phyloP scores from a whole-genome alignment of 768 basidiomycete species.

The Pleurotus salmoneostramineus region DNA sequence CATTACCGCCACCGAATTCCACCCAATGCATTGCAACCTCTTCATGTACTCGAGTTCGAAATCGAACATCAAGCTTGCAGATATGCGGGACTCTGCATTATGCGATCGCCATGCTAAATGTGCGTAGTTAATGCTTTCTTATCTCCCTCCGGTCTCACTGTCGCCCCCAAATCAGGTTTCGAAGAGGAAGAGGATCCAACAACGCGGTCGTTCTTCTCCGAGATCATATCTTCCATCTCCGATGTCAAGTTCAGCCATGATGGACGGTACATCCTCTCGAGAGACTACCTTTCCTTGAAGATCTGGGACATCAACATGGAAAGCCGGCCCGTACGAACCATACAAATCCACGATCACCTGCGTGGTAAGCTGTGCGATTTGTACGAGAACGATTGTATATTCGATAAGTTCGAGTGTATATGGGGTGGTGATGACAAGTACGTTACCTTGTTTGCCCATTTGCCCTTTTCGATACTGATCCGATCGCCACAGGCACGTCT shows the following conservation, averaged over 20 bases:
- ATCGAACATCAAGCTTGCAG: conserved; percentile 98
- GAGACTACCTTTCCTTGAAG: conserved; percentile 96
- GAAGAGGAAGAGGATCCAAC: conserved; percentile 99
- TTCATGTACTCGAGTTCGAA: conserved; percentile 99
- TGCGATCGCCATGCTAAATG: conserved; percentile 97
- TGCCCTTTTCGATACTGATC: conserved; percentile 11
- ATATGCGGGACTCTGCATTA: conserved; percentile 97
- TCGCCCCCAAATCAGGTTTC: conserved; percentile 58
- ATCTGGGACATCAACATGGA: conserved; percentile 99
- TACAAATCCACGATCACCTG: conserved; percentile 97
- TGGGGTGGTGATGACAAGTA: conserved; percentile 96
- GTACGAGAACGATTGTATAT: conserved; percentile 99
- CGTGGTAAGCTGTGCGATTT: conserved; percentile 96
- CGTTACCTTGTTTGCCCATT: conserved; percentile 32
- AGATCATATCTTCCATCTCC: conserved; percentile 99
- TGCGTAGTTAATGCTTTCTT: conserved; percentile 34
- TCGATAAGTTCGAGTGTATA: conserved; percentile 99
- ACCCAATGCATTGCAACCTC: conserved; percentile 93
- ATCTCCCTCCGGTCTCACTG: conserved; percentile 10
- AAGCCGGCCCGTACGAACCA: conserved; percentile 91
- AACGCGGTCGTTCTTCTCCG: conserved; percentile 97
- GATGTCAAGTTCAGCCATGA: conserved; percentile 99
- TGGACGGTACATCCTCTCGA: conserved; percentile 92
- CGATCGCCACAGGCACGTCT: conserved; percentile 65
- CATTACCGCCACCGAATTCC: conserved; percentile 99